Evolutionary conservation across 75 land plant genomes (phyloP), one percentile per base, ranked within the genome.

Genomic region (Picea sitchensis): DNA sequence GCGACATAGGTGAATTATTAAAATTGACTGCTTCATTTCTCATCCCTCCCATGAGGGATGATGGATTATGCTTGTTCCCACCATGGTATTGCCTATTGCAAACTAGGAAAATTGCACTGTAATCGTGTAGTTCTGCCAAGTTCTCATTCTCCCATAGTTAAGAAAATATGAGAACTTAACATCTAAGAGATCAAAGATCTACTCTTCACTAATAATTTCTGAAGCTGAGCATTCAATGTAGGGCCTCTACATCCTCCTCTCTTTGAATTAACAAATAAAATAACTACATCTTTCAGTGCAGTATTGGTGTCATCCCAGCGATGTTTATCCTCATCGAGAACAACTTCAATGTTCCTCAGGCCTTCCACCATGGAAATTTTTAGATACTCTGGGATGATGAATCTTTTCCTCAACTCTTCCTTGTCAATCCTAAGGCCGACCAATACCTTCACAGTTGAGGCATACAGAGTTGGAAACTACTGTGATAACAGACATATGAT

Each of bases 201-300:
- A 96, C 63, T 91, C 85, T 62, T 82, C 80, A 12, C 90, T 78
- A 76, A 93, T 83, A 38, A 95, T 32, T 91, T 86, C 69, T 84
- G 81, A 18, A 95, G 86, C 58, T 84, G 73, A 21, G 63, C 78
- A 64, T 80, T 82, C 9, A 95, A 84, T 36, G 63, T 84, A 14
- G 90, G 90, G 13, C 98, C 98, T 23, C 88, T 85, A 6, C 91
- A 85, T 3, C 98, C 98, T 0, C 98, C 98, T 78, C 98, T 95
- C 18, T 79, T 83, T 8, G 96, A 86, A 58, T 95, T 95, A 23
- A 95, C 76, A 56, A 95, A 91, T 2, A 91, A 88, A 12, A 95
- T 83, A 54, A 95, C 61, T 0, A 96, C 96, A 32, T 78, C 72
- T 64, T 82, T 76, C 51, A 92, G 88, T 2, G 86, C 86, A 2